Base-by-base conservation (phyloP, 164 flowering plant species). In the Vitis labrusca region DNA sequence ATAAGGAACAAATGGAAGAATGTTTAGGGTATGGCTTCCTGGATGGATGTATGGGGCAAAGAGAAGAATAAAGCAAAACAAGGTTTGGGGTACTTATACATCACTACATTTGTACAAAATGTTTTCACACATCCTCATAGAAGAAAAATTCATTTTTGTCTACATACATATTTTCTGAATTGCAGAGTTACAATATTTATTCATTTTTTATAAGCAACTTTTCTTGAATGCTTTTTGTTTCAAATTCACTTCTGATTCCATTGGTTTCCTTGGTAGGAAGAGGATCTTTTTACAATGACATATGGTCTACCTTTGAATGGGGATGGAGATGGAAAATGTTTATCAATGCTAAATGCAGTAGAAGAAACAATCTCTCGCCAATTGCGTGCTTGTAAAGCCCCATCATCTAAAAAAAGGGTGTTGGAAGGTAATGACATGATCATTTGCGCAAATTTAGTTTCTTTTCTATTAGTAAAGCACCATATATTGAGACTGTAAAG, bases 341-440 rank as follows among this genome's bases (percentile, higher is more conserved):
- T 93, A 65, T 85, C 96, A 14, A 76, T 89, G 79, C 77, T 95
- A 66, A 88, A 89, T 86, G 96, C 98, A 8, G 95, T 95, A 67
- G 99, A 95, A 79, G 99, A 95, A 83, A 91, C 92, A 57, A 71
- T 93, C 56, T 81, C 84, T 73, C 91, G 99, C 64, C 94, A 93
- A 53, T 73, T 95, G 79, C 94, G 94, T 68, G 97, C 97, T 53
- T 90, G 93, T 70, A 95, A 88, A 82, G 87, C 92, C 13, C 79
- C 85, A 44, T 78, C 86, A 61, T 73, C 86, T 10, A 90, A 81
- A 74, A 93, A 79, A 81, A 85, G 89, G 78, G 78, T 67, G 50
- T 15, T 79, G 65, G 97, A 88, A 77, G 98, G 99, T 93, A 75
- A 17, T 30, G 27, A 23, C 27, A 23, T 23, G 27, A 23, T 23